These are phyloP conservation scores for Malassezia pachydermatis DNA, from an alignment of 1,284 basidiomycete species.

Conservation along the genomic window DNA sequence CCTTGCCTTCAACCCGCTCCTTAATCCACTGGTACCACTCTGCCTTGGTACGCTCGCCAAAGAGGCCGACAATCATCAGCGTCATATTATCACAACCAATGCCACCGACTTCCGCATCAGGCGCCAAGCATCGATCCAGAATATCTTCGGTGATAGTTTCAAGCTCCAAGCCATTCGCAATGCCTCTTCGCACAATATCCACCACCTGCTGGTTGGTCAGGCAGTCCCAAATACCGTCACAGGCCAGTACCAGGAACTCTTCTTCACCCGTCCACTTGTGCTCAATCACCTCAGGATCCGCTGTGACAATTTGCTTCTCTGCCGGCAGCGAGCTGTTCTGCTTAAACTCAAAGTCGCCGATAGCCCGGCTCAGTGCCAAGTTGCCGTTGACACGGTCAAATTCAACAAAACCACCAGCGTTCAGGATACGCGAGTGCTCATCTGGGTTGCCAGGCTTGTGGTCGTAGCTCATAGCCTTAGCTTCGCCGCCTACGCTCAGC, in stretches of 20 bases:
- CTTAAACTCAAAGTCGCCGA: constrained; percentile 99
- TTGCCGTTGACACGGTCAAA: constrained; percentile 97
- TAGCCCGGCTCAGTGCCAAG: constrained; percentile 82
- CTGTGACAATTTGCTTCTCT: constrained; percentile 89
- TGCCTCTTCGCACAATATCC: constrained; percentile 72
- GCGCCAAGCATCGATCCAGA: constrained; percentile 87
- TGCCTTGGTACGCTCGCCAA: constrained; percentile 73
- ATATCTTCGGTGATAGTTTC: constrained; percentile 75
- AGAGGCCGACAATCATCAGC: constrained; percentile 74
- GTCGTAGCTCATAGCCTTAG: constrained; percentile 79
- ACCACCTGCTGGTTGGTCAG: constrained; percentile 83
- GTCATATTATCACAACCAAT: constrained; percentile 99
- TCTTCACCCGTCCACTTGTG: constrained; percentile 73
- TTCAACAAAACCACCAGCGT: constrained; percentile 94
- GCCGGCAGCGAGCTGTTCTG: constrained; percentile 71
- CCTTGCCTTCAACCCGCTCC: constrained; percentile 65
- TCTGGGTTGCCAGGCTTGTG: constrained; percentile 85
- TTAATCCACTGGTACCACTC: constrained; percentile 90
- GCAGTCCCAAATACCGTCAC: constrained; percentile 99
- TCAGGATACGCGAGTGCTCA: constrained; percentile 75
- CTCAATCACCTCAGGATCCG: constrained; percentile 77
- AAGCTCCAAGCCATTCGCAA: constrained; percentile 71
- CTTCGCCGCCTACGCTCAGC: constrained; percentile 72
- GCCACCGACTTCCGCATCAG: constrained; percentile 82
- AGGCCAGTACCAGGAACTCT: constrained; percentile 90